Base-by-base conservation (phyloP, 345 rosid genomes). In the Murraya paniculata region DNA sequence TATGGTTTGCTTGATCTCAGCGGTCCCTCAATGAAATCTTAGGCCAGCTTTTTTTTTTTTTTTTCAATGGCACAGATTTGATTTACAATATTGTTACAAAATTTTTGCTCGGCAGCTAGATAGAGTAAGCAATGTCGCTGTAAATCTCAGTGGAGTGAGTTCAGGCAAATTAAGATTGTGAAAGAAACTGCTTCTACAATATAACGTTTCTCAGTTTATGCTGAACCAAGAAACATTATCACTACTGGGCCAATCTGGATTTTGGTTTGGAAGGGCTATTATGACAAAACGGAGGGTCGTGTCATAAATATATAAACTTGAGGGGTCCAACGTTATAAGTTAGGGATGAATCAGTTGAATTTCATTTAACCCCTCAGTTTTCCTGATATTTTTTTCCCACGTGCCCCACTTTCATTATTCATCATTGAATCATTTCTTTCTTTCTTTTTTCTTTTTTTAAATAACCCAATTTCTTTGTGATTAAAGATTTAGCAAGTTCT, bases 21-120 rank as follows among this genome's bases (percentile, higher is more conserved):
- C 77, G 78, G 81, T 68, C 83, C 81, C 30, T 33, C 19, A 28
- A 19, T 25, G 67, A 48, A 19, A 9, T 6, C 35, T 18, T 18
- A 0, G 16, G 33, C 19, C 31, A 5, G 25, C 48, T 28, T 7
- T 5, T 35, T 1, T 3, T 60, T 16, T n/a, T 14, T 19, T 11
- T 50, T 50, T 59, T 24, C 2, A 24, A 45, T 45, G 50, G 50
- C 5, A 21, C 35, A 16, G 35, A 71, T 61, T 41, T 4, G 68
- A 8, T 8, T 74, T 24, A 18, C 21, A 7, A 16, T 31, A 2
- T 35, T 0, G 50, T 45, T 18, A 2, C 50, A 45, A 13, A 45
- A 45, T 0, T 45, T 13, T 1, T 11, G 0, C 5, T 45, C 50
- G 4, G 16, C 2, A 45, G 50, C 50, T 45, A 0, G 57, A 1